Conservation (phyloP, 2,329 filamentous ascomycete species). For the Stachybotrys chlorohalonatus region DNA sequence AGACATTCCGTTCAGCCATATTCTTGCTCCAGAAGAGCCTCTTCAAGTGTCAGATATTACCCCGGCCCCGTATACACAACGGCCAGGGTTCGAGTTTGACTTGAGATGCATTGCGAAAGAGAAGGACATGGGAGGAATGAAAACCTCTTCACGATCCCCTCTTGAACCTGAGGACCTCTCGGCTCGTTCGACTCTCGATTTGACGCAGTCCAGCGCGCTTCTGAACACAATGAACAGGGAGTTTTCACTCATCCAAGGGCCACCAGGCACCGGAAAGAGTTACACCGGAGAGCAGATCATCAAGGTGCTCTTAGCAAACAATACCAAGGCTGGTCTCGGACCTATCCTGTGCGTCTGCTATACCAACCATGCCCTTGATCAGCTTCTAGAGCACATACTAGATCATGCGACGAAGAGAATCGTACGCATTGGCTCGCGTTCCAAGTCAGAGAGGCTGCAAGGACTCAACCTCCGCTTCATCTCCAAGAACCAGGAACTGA, state of each 20-base stretch:
- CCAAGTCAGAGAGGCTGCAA: slow-evolving; percentile 43
- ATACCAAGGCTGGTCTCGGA: slow-evolving; percentile 27
- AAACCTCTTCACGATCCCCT: slow-evolving; percentile 8
- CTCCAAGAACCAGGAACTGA: slow-evolving; percentile 18
- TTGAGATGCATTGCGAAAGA: slow-evolving; percentile 22
- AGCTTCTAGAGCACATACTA: slow-evolving; percentile 51
- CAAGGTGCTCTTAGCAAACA: slow-evolving; percentile 39
- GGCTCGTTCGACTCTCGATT: slow-evolving; percentile 38
- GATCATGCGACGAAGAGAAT: slow-evolving; percentile 38
- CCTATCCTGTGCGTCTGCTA: slow-evolving; percentile 45
- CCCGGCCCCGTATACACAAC: slow-evolving; percentile 31
- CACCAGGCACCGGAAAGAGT: slow-evolving; percentile 61
- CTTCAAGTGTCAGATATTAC: background rate
- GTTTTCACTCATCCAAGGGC: slow-evolving; percentile 58
- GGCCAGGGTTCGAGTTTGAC: slow-evolving; percentile 39
- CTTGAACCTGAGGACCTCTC: slow-evolving; percentile 14
- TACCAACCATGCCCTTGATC: slow-evolving; percentile 41
- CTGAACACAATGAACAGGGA: slow-evolving; percentile 41
- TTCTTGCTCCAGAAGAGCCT: slow-evolving; percentile 26
- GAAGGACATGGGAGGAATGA: slow-evolving; percentile 9
- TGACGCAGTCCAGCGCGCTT: slow-evolving; percentile 40
- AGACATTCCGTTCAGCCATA: slow-evolving; percentile 38
- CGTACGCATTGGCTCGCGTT: slow-evolving; percentile 52
- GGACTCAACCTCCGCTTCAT: slow-evolving; percentile 39
- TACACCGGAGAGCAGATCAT: slow-evolving; percentile 53